Base-by-base conservation (phyloP, 2,329 filamentous ascomycete species). In the Hymenoscyphus fructigenus region DNA sequence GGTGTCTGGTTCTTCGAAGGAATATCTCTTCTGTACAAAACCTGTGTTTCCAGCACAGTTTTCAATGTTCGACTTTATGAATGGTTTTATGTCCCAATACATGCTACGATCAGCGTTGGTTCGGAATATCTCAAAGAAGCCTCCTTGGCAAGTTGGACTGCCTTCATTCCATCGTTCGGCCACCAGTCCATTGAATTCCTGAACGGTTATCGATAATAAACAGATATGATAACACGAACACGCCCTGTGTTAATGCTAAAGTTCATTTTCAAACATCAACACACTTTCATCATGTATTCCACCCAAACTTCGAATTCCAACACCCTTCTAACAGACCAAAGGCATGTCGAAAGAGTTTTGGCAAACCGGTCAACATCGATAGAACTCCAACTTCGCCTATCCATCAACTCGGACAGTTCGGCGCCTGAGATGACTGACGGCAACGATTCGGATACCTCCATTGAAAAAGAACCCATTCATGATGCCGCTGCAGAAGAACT, bases 351-450 rank as follows among this genome's bases (percentile, higher is more conserved):
- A 20, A 50, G 20, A 50, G 44, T 23, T 50, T 23, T 50, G n/a
- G 44, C 44, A 50, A 26, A 20, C 20, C 6, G 44, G 20, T 23
- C 44, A 50, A 50, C 44, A 50, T 50, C 44, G 9, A 50, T 10
- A 23, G 44, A 50, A 50, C 44, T 50, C 44, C 44, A 50, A 50
- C 44, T 50, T 50, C 44, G 44, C n/a, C 44, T 50, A 50, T 50
- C 44, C 20, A 50, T 50, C 44, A 50, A 50, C 44, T 50, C 44
- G n/a, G 44, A 50, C 20, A 50, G 44, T 12, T 50, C 44, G n/a
- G n/a, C 20, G 4, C n/a, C 44, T 23, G 44, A 50, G 10, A 50
- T 50, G 44, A 50, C n/a, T 23, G 44, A 50, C 44, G 44, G 44
- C n/a, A 50, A 50, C 44, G 44, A 50, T 23, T 50, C 20, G 20